A percentile compares a stretch with the other conserved stretches of the same genome.
These are phyloP conservation scores for Aspergillus pseudonomiae DNA, from an alignment of 2,329 filamentous ascomycete genomes.

Conservation along the genomic window DNA sequence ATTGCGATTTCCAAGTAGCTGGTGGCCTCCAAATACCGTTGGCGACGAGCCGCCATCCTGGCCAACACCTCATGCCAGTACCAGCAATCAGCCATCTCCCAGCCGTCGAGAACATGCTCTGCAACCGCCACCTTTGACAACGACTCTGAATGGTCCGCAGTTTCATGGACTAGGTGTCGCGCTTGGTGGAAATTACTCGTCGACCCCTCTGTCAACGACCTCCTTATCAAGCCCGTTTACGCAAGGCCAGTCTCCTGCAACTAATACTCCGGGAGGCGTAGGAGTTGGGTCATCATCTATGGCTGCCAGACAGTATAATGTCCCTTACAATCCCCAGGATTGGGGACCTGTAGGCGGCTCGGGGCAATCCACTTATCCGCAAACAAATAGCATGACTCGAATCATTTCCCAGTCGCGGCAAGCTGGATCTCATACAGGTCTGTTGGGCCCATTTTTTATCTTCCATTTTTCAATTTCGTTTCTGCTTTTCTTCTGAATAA, in stretches of 20 bases:
- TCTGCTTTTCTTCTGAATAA: neutral
- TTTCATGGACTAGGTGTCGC: conserved; percentile 38
- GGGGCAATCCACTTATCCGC: conserved; percentile 32
- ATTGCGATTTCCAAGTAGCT: conserved; percentile 30
- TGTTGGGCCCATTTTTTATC: conserved; percentile 14
- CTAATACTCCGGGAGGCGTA: conserved; percentile 40
- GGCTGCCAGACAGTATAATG: conserved; percentile 49
- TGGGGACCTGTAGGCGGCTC: conserved; percentile 46
- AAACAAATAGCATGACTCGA: conserved; percentile 32
- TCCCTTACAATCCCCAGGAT: conserved; percentile 53
- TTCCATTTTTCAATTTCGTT: neutral
- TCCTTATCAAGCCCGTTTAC: conserved; percentile 50
- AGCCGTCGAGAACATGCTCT: conserved; percentile 47
- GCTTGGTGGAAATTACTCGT: conserved; percentile 31
- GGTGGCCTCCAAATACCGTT: conserved; percentile 35
- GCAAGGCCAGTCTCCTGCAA: conserved; percentile 40
- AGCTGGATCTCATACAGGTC: conserved; percentile 36
- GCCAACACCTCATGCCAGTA: conserved; percentile 32
- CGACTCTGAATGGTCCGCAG: conserved; percentile 41
- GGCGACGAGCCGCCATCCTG: conserved; percentile 37
- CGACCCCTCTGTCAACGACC: conserved; percentile 47
- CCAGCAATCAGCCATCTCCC: conserved; percentile 39
- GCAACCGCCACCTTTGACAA: conserved; percentile 47
- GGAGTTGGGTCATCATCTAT: conserved; percentile 45
- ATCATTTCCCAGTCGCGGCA: conserved; percentile 29